Base-by-base conservation (phyloP, 192 early-diverging fungal species). In the Coemansia sp. region DNA sequence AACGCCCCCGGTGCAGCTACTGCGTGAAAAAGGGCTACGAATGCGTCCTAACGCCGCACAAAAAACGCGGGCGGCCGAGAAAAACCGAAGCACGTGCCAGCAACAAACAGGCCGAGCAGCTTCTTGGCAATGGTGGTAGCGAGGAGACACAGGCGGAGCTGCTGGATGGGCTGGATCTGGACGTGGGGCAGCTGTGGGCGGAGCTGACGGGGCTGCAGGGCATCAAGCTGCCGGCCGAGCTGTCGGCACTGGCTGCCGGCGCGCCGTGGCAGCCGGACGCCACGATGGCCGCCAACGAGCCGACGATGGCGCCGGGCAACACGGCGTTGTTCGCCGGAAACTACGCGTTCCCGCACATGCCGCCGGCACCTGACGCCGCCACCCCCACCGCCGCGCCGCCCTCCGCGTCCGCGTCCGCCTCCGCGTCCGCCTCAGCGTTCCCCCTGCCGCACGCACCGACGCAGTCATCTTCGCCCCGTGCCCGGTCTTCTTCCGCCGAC, bases 11-110 rank as follows among this genome's bases (percentile, higher is more conserved):
- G 7, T 81, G 79, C 58, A 66, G 58, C 21, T 76, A 81, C 61
- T 81, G 79, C 41, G 62, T 69, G 4, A 75, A 75, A 24, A 71
- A 75, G 33, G 66, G 69, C 0, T 71, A 71, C 46, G 73, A 71
- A 12, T 81, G 79, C 43, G 59, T 69, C 4, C 21, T 78, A 46
- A 78, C 75, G 10, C 75, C 75, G 21, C 75, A 78, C 57, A 78
- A 78, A 38, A 78, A 78, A 37, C 75, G 75, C 5, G 75, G 75
- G 1, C 40, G 75, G 0, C 75, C 75, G 4, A 51, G 75, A 13
- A 78, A 78, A 30, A 54, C 60, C 48, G 56, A 57, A 67, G 45
- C 54, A 49, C 9, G n/a, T n/a, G n/a, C n/a, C n/a, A n/a, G n/a
- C n/a, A n/a, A n/a, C n/a, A n/a, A n/a, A n/a, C n/a, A n/a, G n/a